These are phyloP conservation scores for Nevesoporus exiguus DNA, from an alignment of 768 basidiomycete species.

Conservation along the genomic window DNA sequence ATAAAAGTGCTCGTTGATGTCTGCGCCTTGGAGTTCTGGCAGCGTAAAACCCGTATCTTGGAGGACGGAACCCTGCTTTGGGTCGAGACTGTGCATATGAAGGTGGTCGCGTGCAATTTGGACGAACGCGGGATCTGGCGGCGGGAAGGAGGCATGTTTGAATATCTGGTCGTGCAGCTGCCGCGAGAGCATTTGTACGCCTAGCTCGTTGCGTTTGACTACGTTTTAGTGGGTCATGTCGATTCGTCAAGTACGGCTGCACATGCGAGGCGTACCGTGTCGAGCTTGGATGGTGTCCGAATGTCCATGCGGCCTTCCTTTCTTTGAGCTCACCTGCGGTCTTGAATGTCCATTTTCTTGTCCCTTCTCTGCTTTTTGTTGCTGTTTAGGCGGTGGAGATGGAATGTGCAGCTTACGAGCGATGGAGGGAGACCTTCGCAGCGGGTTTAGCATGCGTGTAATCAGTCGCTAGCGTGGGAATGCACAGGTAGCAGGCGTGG, in stretches of 20 bases:
- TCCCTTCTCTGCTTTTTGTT: slow-evolving; percentile 6
- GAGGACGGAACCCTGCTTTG: slow-evolving; percentile 74
- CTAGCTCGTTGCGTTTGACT: slow-evolving; percentile 80
- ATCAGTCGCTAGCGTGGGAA: not conserved
- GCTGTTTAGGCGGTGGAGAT: slow-evolving; percentile 13
- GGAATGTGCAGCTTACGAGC: slow-evolving; percentile 14
- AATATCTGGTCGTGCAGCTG: slow-evolving; percentile 84
- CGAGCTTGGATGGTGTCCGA: not conserved
- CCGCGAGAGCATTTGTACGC: slow-evolving; percentile 89
- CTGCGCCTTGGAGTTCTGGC: slow-evolving; percentile 76
- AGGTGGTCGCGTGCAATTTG: slow-evolving; percentile 83
- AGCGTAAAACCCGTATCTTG: slow-evolving; percentile 77
- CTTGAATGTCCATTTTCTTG: not conserved
- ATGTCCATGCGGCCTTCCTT: not conserved
- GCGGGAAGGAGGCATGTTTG: slow-evolving; percentile 58
- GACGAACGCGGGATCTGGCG: slow-evolving; percentile 57
- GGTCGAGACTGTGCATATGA: slow-evolving; percentile 74
- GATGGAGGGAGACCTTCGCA: slow-evolving; percentile 15
- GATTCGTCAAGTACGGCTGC: not conserved
- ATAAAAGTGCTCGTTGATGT: slow-evolving; percentile 87
- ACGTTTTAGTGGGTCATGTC: not conserved
- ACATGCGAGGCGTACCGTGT: slow-evolving; percentile 6
- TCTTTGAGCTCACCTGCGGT: not conserved
- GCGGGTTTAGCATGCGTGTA: slow-evolving; percentile 16
- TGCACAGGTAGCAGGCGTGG: not conserved